A percentile compares a stretch with the other conserved stretches of the same genome.
These are phyloP conservation scores for Lasiodiplodia hormozganensis DNA, from an alignment of 2,329 filamentous ascomycete species.

Conservation along the genomic window DNA sequence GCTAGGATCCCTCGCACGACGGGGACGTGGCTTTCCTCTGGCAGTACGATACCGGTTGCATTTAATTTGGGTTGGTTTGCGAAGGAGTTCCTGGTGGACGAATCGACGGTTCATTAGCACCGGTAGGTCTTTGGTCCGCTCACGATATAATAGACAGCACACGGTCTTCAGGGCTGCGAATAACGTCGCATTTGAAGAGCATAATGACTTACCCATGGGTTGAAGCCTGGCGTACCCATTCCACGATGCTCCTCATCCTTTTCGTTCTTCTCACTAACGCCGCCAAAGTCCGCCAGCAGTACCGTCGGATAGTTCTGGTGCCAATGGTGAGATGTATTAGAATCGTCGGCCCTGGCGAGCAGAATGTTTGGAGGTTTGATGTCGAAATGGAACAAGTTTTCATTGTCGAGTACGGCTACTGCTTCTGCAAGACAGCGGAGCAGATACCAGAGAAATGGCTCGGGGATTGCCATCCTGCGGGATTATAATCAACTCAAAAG, in stretches of 20 bases:
- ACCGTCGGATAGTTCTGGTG: neutral
- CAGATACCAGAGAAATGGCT: conserved; percentile 22
- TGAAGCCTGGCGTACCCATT: neutral
- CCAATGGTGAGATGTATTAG: neutral
- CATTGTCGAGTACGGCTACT: neutral
- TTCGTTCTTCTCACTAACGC: neutral
- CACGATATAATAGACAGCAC: no score
- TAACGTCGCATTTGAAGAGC: no score
- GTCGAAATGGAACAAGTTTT: conserved; percentile 11
- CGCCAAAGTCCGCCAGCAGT: conserved; percentile 5
- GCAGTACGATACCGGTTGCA: neutral
- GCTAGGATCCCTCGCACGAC: neutral
- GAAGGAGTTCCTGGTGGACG: neutral
- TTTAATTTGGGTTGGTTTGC: neutral
- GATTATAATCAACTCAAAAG: neutral
- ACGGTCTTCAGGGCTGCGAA: no score
- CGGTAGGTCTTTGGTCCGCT: neutral
- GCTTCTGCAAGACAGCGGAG: conserved; percentile 11
- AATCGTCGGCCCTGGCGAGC: neutral
- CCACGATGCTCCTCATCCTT: neutral
- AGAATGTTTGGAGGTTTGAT: conserved; percentile 17
- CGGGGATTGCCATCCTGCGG: neutral
- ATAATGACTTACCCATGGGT: conserved; percentile 1
- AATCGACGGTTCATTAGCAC: neutral
- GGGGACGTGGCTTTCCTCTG: neutral